Base-by-base conservation (phyloP, 345 rosid species). In the Mangifera indica region DNA sequence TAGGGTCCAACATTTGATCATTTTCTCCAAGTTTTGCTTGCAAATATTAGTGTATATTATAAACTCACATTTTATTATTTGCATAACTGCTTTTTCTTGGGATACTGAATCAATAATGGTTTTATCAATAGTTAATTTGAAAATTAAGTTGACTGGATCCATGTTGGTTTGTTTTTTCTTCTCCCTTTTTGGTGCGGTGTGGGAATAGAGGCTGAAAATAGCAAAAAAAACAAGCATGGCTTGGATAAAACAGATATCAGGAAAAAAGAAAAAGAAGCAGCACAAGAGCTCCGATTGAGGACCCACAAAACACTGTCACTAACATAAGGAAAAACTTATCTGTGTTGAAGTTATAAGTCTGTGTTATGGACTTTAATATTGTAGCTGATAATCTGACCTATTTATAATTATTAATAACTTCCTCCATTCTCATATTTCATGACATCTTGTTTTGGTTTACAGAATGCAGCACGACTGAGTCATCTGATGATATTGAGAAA, bases 401-500 rank as follows among this genome's bases (percentile, higher is more conserved):
- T 48, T 24, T 45, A n/a, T 40, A 58, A 22, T 57, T 11, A 57
- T 49, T 68, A n/a, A 13, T 56, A 15, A 51, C 61, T 37, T 73
- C 53, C 22, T 32, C 22, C 63, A 71, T 52, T 48, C 42, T 48
- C 72, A 73, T 66, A 29, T 73, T 46, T 68, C 51, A 48, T 46
- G 62, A 66, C 67, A 59, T 69, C 58, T 72, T 77, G 26, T 74
- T 76, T 59, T 72, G 80, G 76, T 78, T 87, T 81, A 75, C 89
- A 95, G 98, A 91, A 83, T 93, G 91, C 87, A 93, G 98, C 84
- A 91, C 96, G 17, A 91, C 98, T 46, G 94, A 89, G 82, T 95
- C 99, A 73, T 95, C 98, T 77, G 99, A 93, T 80, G 99, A 85
- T 77, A 79, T 86, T 77, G 97, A 91, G 85, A 92, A 92, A 65